Conservation (phyloP, 169 alveolate genomes). For the Plasmodium gaboni region DNA sequence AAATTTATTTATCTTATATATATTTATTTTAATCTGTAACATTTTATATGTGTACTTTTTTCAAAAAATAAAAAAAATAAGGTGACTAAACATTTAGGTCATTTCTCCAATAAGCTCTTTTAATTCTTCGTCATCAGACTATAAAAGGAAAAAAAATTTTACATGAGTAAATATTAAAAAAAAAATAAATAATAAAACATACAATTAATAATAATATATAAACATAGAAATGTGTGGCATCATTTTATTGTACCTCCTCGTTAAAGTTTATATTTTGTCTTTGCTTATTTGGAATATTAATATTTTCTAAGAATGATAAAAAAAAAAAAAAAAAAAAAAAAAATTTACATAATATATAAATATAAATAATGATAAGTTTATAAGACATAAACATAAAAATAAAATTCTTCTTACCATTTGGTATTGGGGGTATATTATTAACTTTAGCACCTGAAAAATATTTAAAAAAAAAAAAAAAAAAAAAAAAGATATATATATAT, state of each 20-base stretch:
- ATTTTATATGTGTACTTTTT: no score
- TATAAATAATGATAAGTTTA: not conserved
- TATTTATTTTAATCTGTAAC: no score
- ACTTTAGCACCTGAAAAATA: constrained; percentile 24
- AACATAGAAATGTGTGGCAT: not conserved
- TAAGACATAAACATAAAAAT: constrained; percentile 3
- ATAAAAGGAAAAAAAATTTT: no score
- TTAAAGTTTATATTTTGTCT: constrained; percentile 7
- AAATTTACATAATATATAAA: not conserved
- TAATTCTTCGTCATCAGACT: constrained; percentile 76
- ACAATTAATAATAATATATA: not conserved
- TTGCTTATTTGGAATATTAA: constrained; percentile 5
- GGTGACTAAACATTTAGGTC: constrained; percentile 16
- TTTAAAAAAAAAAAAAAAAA: constrained; percentile 28
- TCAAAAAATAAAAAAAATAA: no score
- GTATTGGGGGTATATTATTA: constrained; percentile 42
- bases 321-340: not conserved
- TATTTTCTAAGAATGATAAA: constrained; percentile 3
- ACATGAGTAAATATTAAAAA: not conserved
- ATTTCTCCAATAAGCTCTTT: constrained; percentile 76
- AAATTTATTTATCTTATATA: no score
- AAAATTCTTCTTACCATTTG: constrained; percentile 25
- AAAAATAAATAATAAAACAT: not conserved
- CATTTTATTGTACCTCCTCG: constrained; percentile 45
- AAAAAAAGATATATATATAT: constrained; percentile 6